A percentile compares a stretch with the other conserved stretches of the same genome.
Evolutionary conservation across 2,329 filamentous ascomycete genomes (phyloP).

Genomic region (Fonsecaea monophora): DNA sequence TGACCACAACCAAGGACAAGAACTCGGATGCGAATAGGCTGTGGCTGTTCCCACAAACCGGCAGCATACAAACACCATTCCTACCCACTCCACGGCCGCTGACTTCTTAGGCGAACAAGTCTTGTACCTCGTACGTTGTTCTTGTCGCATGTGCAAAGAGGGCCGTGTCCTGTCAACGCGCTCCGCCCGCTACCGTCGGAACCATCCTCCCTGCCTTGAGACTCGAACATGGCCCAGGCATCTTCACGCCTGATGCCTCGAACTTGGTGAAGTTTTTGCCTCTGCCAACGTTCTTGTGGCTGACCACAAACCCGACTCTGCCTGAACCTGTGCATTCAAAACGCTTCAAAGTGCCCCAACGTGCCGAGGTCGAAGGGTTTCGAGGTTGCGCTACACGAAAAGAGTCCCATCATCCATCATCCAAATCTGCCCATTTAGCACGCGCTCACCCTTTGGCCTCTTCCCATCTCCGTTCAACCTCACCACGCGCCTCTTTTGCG

Average conservation of each 20-base stretch:
- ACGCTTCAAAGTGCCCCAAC: slow-evolving; percentile 1
- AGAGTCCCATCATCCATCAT: slow-evolving; percentile 12
- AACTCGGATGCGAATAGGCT: neutral
- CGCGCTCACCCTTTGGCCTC: slow-evolving; percentile 2
- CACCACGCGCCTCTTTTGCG: slow-evolving; percentile 1
- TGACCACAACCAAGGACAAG: neutral
- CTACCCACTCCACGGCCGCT: neutral
- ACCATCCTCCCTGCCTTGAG: slow-evolving; percentile 5
- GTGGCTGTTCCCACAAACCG: neutral
- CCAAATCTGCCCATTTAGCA: neutral
- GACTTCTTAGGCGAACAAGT: slow-evolving; percentile 1
- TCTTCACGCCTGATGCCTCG: slow-evolving; percentile 12
- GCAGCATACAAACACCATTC: neutral
- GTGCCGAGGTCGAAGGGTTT: slow-evolving; percentile 16
- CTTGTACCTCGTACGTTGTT: neutral
- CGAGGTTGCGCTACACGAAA: slow-evolving; percentile 26
- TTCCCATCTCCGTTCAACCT: slow-evolving; percentile 4
- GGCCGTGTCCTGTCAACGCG: slow-evolving; percentile 18
- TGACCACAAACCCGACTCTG: neutral
- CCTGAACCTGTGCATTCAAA: neutral
- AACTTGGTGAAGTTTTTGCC: slow-evolving; percentile 13
- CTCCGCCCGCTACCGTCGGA: slow-evolving; percentile 8
- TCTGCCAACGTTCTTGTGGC: slow-evolving; percentile 1
- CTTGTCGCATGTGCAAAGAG: slow-evolving; percentile 21
- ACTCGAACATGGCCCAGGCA: slow-evolving; percentile 5